Conservation (phyloP, 345 rosid genomes). For the Toxicodendron radicans region DNA sequence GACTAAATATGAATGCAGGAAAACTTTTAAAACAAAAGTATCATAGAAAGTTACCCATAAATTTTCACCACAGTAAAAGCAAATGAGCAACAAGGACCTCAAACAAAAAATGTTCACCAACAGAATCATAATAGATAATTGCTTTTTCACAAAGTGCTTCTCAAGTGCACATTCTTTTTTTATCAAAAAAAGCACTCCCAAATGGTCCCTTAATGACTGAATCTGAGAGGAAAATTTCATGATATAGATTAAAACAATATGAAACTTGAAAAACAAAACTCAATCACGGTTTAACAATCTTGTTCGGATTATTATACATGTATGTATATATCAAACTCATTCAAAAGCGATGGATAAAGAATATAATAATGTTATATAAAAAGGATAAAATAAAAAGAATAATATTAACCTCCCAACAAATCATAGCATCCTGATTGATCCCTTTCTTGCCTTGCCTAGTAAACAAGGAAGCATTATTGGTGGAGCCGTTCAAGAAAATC, state of each 20-base stretch:
- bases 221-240: background rate
- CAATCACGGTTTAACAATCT: background rate
- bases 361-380: too few relatives aligned
- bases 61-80: background rate
- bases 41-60: background rate
- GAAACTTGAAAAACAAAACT: background rate
- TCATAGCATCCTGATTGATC: constrained; percentile 96
- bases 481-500: constrained; percentile 80
- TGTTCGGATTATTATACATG: too few relatives aligned
- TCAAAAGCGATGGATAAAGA: too few relatives aligned
- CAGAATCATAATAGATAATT: too few relatives aligned
- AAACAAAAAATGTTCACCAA: background rate
- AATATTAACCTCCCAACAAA: constrained; percentile 92
- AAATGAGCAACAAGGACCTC: too few relatives aligned
- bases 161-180: background rate
- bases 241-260: background rate
- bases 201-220: background rate
- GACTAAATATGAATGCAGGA: too few relatives aligned
- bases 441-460: constrained; percentile 97
- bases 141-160: background rate
- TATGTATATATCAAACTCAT: too few relatives aligned
- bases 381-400: background rate
- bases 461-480: constrained; percentile 72
- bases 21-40: too few relatives aligned
- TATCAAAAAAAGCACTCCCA: background rate